Evolutionary conservation across 1,284 basidiomycete species (phyloP).

Genomic region (Erythrobasidium hasegawianum): DNA sequence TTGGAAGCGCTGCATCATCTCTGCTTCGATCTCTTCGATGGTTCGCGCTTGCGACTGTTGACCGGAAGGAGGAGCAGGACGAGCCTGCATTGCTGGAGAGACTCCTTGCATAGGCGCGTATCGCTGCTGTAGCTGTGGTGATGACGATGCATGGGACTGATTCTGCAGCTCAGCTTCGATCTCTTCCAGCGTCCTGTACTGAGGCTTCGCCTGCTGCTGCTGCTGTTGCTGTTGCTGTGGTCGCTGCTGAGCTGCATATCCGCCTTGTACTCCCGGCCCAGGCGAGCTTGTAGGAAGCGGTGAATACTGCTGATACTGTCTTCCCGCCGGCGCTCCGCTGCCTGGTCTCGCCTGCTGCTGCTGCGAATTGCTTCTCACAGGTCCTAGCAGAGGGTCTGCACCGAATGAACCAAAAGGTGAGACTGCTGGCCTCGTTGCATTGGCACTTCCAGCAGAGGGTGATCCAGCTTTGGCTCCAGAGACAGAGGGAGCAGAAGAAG

Average conservation of each 20-base stretch:
- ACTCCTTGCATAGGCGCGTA: too few species aligned
- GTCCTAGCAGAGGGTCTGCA: constrained; percentile 40
- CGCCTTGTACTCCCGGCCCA: constrained; percentile 47
- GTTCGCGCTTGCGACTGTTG: constrained; percentile 35
- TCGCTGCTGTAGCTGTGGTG: too few species aligned
- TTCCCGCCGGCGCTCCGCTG: constrained; percentile 15
- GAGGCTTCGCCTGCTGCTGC: constrained; percentile 18
- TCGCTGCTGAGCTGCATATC: constrained; percentile 46
- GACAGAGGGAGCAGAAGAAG: too few species aligned
- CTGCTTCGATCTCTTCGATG: constrained; percentile 50
- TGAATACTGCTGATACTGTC: constrained; percentile 16
- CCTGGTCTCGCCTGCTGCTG: constrained; percentile 29
- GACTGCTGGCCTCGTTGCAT: constrained; percentile 9
- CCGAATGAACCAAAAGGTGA: constrained; percentile 42
- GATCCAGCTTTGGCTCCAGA: too few species aligned
- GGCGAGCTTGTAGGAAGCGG: constrained; percentile 39
- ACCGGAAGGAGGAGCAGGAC: too few species aligned
- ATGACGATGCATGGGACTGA: not conserved
- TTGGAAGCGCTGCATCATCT: constrained; percentile 48
- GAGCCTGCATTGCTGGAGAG: too few species aligned
- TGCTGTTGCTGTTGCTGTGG: constrained; percentile 37
- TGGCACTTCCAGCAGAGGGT: too few species aligned
- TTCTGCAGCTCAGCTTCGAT: constrained; percentile 82
- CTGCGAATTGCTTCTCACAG: constrained; percentile 29
- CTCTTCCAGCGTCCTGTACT: constrained; percentile 68